Conservation (phyloP, 2,329 filamentous ascomycete species). For the Ilyonectria mors-panacis region DNA sequence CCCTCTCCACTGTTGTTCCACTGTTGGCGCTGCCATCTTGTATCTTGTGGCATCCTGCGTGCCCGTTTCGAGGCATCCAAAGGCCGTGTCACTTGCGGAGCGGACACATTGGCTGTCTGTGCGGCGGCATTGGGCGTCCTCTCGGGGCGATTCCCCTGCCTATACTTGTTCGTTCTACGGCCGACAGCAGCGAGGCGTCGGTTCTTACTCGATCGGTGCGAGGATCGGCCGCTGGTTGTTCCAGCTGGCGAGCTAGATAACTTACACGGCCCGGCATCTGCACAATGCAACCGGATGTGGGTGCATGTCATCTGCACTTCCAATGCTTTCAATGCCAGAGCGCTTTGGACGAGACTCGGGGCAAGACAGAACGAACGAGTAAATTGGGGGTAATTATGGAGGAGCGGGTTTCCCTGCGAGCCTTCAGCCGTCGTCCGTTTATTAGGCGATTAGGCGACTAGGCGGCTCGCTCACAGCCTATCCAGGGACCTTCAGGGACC, state of each 20-base stretch:
- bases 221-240: slow-evolving; percentile 30
- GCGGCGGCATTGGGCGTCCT: neutral
- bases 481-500: neutral
- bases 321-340: neutral
- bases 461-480: neutral
- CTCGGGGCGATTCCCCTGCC: slow-evolving; percentile 1
- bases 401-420: neutral
- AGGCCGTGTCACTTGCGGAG: neutral
- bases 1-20: neutral
- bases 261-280: slow-evolving; percentile 18
- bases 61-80: neutral
- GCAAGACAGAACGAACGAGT: neutral
- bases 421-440: slow-evolving; percentile 18
- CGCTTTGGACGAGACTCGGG: neutral
- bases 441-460: neutral
- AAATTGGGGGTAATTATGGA: neutral
- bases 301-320: slow-evolving; percentile 3
- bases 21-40: neutral
- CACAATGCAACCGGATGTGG: slow-evolving; percentile 7
- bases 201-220: slow-evolving; percentile 4
- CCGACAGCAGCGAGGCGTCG: neutral
- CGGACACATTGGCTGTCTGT: neutral
- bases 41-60: neutral
- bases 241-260: neutral
- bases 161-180: neutral